Conservation (phyloP, 2,329 filamentous ascomycete species). For the Paecilomyces fulvus region DNA sequence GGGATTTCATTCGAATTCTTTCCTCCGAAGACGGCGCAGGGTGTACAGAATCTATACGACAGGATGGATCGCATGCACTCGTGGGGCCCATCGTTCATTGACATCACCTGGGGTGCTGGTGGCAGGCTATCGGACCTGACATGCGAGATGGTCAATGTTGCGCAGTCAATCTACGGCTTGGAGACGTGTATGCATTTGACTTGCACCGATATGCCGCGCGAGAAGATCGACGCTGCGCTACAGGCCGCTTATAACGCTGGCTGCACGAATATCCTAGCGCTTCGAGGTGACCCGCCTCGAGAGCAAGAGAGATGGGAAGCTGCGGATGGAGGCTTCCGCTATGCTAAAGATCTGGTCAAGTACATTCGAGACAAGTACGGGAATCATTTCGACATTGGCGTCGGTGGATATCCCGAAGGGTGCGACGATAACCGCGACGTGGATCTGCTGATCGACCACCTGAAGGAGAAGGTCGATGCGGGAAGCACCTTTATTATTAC, state of each 20-base stretch:
- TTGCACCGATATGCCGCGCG: conserved; percentile 93
- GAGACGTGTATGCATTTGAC: conserved; percentile 99
- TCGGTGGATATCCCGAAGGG: conserved; percentile 93
- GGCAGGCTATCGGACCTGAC: conserved; percentile 86
- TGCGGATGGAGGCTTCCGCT: conserved; percentile 76
- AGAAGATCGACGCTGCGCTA: conserved; percentile 83
- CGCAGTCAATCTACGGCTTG: conserved; percentile 88
- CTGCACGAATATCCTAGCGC: conserved; percentile 92
- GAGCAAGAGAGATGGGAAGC: conserved; percentile 93
- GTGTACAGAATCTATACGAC: conserved; percentile 98
- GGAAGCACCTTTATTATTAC: conserved; percentile 92
- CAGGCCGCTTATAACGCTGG: conserved; percentile 84
- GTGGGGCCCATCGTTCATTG: conserved; percentile 89
- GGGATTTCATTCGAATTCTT: conserved; percentile 99
- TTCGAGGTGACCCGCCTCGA: conserved; percentile 86
- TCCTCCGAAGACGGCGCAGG: conserved; percentile 79
- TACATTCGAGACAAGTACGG: conserved; percentile 74
- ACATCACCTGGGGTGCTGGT: conserved; percentile 97
- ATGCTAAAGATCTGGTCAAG: conserved; percentile 82
- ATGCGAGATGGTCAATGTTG: conserved; percentile 93
- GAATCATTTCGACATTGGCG: conserved; percentile 92
- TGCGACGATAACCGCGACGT: conserved; percentile 87
- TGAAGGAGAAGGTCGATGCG: conserved; percentile 95
- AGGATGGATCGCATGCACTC: conserved; percentile 99
- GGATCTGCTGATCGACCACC: conserved; percentile 74